Base-by-base conservation (phyloP, 2,329 filamentous ascomycete species). In the Cladosporium sphaerospermum region DNA sequence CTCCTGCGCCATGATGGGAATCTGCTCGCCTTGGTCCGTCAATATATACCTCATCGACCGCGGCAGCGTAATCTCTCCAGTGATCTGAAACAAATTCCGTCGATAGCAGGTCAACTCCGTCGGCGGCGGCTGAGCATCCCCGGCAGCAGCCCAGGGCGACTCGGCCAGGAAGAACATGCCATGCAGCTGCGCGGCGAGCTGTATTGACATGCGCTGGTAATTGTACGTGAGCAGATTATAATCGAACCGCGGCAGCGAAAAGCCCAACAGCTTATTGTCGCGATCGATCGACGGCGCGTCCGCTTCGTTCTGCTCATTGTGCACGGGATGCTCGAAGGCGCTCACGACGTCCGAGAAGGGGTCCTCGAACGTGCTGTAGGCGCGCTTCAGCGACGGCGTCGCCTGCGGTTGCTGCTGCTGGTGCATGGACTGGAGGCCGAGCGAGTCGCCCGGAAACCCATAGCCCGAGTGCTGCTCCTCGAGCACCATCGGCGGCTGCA, bases 81-180 rank as follows among this genome's bases (percentile, higher is more conserved):
- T 95, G 65, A 96, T 95, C 70, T 96, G 92, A 71, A 97, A 97
- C 45, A 97, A 77, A 67, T 97, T 97, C 45, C 92, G 83, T 59
- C 92, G 86, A 71, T 97, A 97, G 77, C 92, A 97, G 3, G 92
- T 97, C 68, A 97, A 72, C 72, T 97, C 92, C 49, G 82, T 89
- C 66, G 87, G 85, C 46, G 84, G 73, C 44, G 78, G 75, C 39
- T 71, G 74, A 9, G 75, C 72, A 74, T 71, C 81, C 70, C 69
- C 83, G 69, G 75, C 73, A 3, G 78, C 73, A 56, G 78, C 82
- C 64, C 85, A 79, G 1, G 86, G 84, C 73, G 87, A 86, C 67
- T 92, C 88, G 31, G 88, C 89, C 32, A 92, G 76, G 68, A 92
- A 92, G 74, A 92, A 92, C 87, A 92, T 91, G 73, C 88, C 88